Evolutionary conservation across 1,284 basidiomycete species (phyloP), one percentile per base, ranked within the genome.

Genomic region (Phellopilus nigrolimitatus): DNA sequence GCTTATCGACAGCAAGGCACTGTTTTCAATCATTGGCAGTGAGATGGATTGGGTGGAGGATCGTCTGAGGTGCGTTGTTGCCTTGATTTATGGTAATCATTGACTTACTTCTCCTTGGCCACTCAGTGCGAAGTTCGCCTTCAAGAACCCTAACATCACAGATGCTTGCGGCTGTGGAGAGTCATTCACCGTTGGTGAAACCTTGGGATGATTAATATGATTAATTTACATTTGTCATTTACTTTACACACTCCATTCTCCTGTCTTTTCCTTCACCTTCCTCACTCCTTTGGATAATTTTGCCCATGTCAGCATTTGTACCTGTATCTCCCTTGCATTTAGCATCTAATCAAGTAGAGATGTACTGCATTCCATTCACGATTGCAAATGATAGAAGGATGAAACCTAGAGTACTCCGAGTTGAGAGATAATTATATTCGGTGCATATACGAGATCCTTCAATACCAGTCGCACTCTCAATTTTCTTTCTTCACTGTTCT

Each of bases 31-130:
- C 63, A 98, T 99, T 59, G 97, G 97, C 37, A 95, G 91, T 65
- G 88, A 89, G 73, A 99, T 99, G 97, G 94, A 97, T 66, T 99
- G 97, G 97, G 79, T 88, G 57, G 97, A 99, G 72, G 91, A 94
- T 67, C 70, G 82, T 30, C 70, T 97, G 41, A 93, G 90, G 86
- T 88, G 49, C 54, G 77, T 68, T 24, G n/a, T 15, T 30, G 49
- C 19, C 39, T 42, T 38, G 38, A 39, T 50, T 39, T n/a, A 4
- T 51, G 17, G 17, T 15, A 45, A 53, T 37, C 33, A 22, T 28
- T 25, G 22, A 25, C 17, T 19, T 15, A 57, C 50, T 19, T 52
- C 59, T 36, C 56, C 55, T 21, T 19, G 22, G 15, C 37, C 15
- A 19, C 47, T 9, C 61, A 91, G 90, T 64, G 85, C 91, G 49